Conservation (phyloP, 179 eudicot species). For the Pouteria campechiana region DNA sequence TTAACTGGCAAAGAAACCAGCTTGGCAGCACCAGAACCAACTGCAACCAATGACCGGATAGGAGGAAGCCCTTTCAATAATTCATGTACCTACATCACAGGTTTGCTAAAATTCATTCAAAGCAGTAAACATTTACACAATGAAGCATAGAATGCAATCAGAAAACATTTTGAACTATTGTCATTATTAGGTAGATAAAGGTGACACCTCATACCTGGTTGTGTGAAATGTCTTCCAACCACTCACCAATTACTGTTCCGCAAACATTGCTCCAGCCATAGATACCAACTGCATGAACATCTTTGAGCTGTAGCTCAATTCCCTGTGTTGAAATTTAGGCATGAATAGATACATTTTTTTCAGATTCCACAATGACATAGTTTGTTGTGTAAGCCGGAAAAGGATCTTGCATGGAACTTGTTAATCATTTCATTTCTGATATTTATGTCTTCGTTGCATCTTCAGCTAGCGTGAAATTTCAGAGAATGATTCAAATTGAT, state of each 20-base stretch:
- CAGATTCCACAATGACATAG: no score
- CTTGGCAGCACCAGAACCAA: constrained; percentile 92
- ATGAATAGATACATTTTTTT: no score
- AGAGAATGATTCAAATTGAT: no score
- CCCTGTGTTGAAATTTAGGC: constrained; percentile 46
- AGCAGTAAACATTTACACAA: constrained; percentile 1
- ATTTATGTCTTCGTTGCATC: no score
- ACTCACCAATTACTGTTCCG: constrained; percentile 71
- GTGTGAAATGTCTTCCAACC: constrained; percentile 95
- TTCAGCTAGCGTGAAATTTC: no score
- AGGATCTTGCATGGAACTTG: no score
- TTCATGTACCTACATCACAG: constrained; percentile 57
- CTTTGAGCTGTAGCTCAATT: constrained; percentile 82
- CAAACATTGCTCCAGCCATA: constrained; percentile 84
- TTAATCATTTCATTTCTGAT: no score
- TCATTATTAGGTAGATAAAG: not conserved
- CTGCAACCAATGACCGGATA: constrained; percentile 73
- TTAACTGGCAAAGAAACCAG: constrained; percentile 77
- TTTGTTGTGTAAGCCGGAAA: no score
- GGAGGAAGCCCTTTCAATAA: constrained; percentile 77
- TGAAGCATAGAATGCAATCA: not conserved
- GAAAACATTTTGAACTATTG: not conserved
- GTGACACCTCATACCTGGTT: constrained; percentile 53
- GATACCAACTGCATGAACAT: constrained; percentile 75
- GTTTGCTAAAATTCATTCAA: not conserved